Conservation (phyloP, 441 rosid genomes). For the Gossypium davidsonii region DNA sequence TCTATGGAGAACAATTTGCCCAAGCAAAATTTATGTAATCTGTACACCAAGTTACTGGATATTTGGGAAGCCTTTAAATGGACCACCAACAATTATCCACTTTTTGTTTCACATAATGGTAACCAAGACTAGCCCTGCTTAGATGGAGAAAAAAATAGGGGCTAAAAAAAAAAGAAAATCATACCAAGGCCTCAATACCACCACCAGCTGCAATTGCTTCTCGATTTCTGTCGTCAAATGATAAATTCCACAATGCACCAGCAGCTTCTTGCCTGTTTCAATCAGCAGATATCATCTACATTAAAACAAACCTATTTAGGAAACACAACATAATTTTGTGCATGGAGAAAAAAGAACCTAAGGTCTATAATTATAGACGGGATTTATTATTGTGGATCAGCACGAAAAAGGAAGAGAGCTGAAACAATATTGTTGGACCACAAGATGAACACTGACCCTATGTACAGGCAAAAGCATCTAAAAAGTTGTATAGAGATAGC, state of each 20-base stretch:
- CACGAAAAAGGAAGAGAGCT: background rate
- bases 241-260: conserved; percentile 95
- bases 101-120: background rate
- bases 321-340: background rate
- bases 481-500: background rate
- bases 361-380: background rate
- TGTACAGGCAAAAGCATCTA: conserved; percentile 3
- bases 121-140: background rate
- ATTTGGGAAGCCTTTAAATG: background rate
- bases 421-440: background rate
- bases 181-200: conserved; percentile 98
- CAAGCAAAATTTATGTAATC: background rate
- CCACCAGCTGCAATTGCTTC: conserved; percentile 94
- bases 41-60: background rate
- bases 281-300: conserved; percentile 10
- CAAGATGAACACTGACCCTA: background rate
- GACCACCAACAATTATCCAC: background rate
- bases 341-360: background rate
- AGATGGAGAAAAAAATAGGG: background rate
- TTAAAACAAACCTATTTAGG: background rate
- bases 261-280: conserved; percentile 91
- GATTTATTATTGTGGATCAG: background rate
- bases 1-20: background rate
- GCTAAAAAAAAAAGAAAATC: conserved; percentile 16
- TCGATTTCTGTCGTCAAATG: conserved; percentile 91